Base-by-base conservation (phyloP, 306 rosid species). In the Geum urbanum region DNA sequence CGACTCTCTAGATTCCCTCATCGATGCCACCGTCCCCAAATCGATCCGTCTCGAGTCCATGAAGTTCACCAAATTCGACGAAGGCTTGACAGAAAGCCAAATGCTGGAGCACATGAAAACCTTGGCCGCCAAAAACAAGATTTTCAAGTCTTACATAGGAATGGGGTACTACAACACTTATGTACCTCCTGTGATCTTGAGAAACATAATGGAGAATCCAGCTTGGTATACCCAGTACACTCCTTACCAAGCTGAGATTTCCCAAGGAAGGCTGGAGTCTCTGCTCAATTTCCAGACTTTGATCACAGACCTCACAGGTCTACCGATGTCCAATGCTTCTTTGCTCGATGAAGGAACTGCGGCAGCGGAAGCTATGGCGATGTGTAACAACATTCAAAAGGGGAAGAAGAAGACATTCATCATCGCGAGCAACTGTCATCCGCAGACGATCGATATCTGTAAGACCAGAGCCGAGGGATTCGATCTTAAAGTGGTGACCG, bases 211-310 rank as follows among this genome's bases (percentile, higher is more conserved):
- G 97, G 99, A 95, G 58, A 95, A 95, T 47, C 99, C 99, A 52
- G 99, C 91, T 61, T 95, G 99, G 99, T 95, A 95, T 70, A 95
- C 99, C 2, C 99, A 95, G 63, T 95, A 95, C 78, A 95, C 99
- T 0, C 99, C 99, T 15, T 95, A 95, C 80, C 99, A 95, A 54
- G 99, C 99, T 55, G 99, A 95, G 92, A 95, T 95, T 60, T 84
- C 99, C 9, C 99, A 95, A 51, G 99, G 99, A 3, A 74, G 99
- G 54, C 96, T 95, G 46, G 99, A 95, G 66, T 91, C 97, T 8
- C 67, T 95, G 83, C 85, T 95, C 62, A 95, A 95, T 71, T 95
- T 56, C 77, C 99, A 95, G 55, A 95, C 99, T 15, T 0, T 95
- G 73, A 78, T 95, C 55, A 89, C 96, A 6, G 99, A 95, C 86